Conservation (phyloP, 768 basidiomycete species). For the Mrakia frigida region DNA sequence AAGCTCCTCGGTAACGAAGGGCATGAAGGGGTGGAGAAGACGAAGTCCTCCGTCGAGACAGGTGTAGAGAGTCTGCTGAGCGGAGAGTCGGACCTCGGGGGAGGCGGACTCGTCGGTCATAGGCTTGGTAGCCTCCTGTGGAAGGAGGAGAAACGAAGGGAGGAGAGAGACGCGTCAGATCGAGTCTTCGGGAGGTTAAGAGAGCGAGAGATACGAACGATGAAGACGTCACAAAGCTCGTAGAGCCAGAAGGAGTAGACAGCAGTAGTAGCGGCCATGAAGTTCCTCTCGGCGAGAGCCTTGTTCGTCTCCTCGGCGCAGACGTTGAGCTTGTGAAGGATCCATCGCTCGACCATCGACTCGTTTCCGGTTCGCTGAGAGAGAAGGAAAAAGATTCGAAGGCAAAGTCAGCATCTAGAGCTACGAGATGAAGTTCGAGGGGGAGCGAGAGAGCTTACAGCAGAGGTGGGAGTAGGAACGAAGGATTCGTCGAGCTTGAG, state of each 20-base stretch:
- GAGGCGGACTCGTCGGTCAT: slow-evolving; percentile 79
- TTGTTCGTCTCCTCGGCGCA: slow-evolving; percentile 72
- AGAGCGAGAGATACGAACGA: slow-evolving; percentile 51
- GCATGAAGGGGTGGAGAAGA: slow-evolving; percentile 96
- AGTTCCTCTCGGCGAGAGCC: slow-evolving; percentile 72
- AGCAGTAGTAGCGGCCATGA: slow-evolving; percentile 81
- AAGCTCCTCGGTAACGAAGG: slow-evolving; percentile 95
- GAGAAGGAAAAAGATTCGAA: neutral
- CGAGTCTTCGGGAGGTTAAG: neutral
- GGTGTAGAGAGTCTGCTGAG: slow-evolving; percentile 92
- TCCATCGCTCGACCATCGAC: slow-evolving; percentile 89
- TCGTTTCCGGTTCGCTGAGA: slow-evolving; percentile 78
- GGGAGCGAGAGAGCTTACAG: slow-evolving; percentile 51
- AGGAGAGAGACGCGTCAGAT: slow-evolving; percentile 1
- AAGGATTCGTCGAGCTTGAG: slow-evolving; percentile 82
- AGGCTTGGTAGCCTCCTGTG: slow-evolving; percentile 95
- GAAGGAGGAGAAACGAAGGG: slow-evolving; percentile 8
- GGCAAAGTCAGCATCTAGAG: slow-evolving; percentile 9
- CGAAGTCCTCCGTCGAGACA: slow-evolving; percentile 86
- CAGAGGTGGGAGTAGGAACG: slow-evolving; percentile 62
- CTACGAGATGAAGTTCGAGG: neutral
- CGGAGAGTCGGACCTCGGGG: slow-evolving; percentile 60
- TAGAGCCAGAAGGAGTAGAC: slow-evolving; percentile 96
- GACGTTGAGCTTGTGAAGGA: slow-evolving; percentile 84
- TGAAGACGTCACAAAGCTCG: slow-evolving; percentile 98